Evolutionary conservation across 1,139 yeast genomes (phyloP), one percentile per base, ranked within the genome.

Genomic region (Scheffersomyces lignicola): DNA sequence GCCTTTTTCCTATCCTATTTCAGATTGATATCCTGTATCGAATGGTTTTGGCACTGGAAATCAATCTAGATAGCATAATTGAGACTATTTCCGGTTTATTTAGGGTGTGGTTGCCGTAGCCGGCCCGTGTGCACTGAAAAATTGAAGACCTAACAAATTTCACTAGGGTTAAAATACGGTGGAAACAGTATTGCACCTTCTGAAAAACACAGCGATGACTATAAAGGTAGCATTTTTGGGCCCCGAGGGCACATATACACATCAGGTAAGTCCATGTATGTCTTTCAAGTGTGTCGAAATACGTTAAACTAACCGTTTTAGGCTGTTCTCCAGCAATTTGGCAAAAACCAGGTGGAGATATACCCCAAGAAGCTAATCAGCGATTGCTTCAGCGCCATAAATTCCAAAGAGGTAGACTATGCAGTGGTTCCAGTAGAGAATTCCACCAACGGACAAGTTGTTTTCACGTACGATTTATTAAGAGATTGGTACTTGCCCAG

Each of bases 391-490:
- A 65, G 71, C 34, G 59, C 65, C 1, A 60, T 83, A 15, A 60
- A 70, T 31, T 49, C 63, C 1, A 58, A 63, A 11, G 60, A 61
- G 10, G 81, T 80, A 14, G 83, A 81, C 39, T 83, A 69, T 51
- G 81, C 95, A 0, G 83, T 89, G n/a, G 85, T 92, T 0, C 98
- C 98, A 1, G 77, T 87, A 48, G 97, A 90, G 52, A 92, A 92
- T 60, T 88, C 97, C 3, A 85, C 97, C 7, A 92, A 92, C 56
- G 98, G 98, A 0, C 92, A 85, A 47, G 98, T 92, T 3, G 83
- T 83, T 1, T 78, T 81, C 54, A 87, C 96, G 0, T 81, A 86
- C 53, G 96, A 89, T 54, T 65, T 88, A 12, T 66, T 90, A 23
- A 66, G 95, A 42, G 90, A 85, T 52, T 73, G 83, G 79, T 74